Conservation (phyloP, 345 rosid genomes). For the Hibiscus trionum region DNA sequence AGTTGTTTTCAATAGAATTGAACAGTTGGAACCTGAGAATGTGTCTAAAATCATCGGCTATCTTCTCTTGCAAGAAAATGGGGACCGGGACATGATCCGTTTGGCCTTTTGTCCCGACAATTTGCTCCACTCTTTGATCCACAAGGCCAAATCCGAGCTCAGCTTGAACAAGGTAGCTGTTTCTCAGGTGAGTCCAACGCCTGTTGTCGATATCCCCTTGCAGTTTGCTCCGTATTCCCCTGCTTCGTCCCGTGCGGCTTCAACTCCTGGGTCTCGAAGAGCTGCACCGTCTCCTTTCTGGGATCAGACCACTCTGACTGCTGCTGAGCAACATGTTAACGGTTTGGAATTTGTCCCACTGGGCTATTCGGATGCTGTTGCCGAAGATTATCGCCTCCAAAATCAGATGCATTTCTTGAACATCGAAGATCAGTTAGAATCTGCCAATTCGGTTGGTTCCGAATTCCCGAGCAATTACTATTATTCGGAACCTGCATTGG, state of each 20-base stretch:
- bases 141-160: slow-evolving; percentile 56
- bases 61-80: slow-evolving; percentile 63
- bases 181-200: slow-evolving; percentile 26
- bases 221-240: slow-evolving; percentile 34
- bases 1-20: slow-evolving; percentile 70
- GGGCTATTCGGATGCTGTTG: slow-evolving; percentile 25
- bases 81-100: slow-evolving; percentile 78
- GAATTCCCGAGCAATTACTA: slow-evolving; percentile 43
- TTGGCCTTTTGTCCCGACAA: slow-evolving; percentile 76
- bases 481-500: slow-evolving; percentile 34
- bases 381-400: slow-evolving; percentile 33
- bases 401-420: slow-evolving; percentile 45
- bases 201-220: slow-evolving; percentile 29
- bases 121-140: slow-evolving; percentile 46
- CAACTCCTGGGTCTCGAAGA: slow-evolving; percentile 36
- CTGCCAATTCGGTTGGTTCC: slow-evolving; percentile 25
- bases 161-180: slow-evolving; percentile 31
- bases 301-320: slow-evolving; percentile 34
- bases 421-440: slow-evolving; percentile 43
- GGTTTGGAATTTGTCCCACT: slow-evolving; percentile 31
- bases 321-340: slow-evolving; percentile 26
- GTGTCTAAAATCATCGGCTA: slow-evolving; percentile 80
- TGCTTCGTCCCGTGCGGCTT: slow-evolving; percentile 16
- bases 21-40: slow-evolving; percentile 73
- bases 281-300: slow-evolving; percentile 33